Evolutionary conservation across 2,329 filamentous ascomycete species (phyloP).

Genomic region (Ciborinia camelliae): DNA sequence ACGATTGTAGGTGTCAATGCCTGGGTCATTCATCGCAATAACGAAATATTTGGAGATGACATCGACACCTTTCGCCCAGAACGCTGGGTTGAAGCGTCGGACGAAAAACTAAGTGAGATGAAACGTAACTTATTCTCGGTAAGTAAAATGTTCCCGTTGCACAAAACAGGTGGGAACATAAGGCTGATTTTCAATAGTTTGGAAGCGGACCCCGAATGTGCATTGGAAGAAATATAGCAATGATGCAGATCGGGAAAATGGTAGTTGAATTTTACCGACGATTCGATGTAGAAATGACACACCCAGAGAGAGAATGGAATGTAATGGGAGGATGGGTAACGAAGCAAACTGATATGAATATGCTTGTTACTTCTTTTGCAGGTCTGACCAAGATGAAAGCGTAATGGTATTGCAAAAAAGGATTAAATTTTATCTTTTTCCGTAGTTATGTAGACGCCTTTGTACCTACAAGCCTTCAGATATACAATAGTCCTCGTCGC

Average conservation of each 20-base stretch:
- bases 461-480: too few relatives aligned
- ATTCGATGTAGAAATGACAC: slow-evolving; percentile 33
- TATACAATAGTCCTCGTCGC: too few relatives aligned
- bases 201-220: slow-evolving; percentile 41
- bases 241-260: slow-evolving; percentile 39
- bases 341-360: slow-evolving; percentile 31
- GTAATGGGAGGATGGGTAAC: slow-evolving; percentile 41
- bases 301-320: slow-evolving; percentile 39
- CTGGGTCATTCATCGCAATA: slow-evolving; percentile 40
- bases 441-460: too few relatives aligned
- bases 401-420: too few relatives aligned
- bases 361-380: neutral
- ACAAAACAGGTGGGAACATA: too few relatives aligned
- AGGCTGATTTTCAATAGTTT: slow-evolving; percentile 29
- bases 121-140: slow-evolving; percentile 35
- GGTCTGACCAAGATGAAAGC: neutral
- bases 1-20: slow-evolving; percentile 40
- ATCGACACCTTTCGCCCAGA: slow-evolving; percentile 42
- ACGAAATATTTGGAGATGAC: slow-evolving; percentile 39
- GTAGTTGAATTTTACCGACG: slow-evolving; percentile 38
- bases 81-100: slow-evolving; percentile 40
- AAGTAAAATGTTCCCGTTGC: too few relatives aligned
- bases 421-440: too few relatives aligned
- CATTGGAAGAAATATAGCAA: slow-evolving; percentile 40
- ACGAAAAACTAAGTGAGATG: slow-evolving; percentile 35